Conservation (phyloP, 305 asterid genomes). For the Solanum aculeatissimum region DNA sequence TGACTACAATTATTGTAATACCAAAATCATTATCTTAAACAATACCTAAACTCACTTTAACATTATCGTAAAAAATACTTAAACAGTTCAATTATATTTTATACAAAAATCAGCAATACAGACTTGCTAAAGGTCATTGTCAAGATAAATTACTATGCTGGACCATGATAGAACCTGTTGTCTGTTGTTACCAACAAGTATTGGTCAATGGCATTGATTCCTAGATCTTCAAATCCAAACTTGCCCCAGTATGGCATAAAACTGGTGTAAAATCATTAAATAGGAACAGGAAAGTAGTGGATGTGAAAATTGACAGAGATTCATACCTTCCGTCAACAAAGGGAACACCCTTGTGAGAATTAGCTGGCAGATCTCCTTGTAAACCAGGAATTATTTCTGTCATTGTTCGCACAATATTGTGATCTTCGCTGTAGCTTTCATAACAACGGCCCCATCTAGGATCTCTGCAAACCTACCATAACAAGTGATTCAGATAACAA, state of each 20-base stretch:
- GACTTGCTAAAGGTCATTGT: not conserved
- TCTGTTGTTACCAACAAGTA: not conserved
- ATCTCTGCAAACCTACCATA: constrained; percentile 50
- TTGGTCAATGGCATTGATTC: not conserved
- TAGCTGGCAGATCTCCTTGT: constrained; percentile 56
- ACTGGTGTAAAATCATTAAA: not conserved
- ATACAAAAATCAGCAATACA: not conserved
- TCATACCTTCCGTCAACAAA: constrained; percentile 13
- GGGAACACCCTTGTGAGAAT: constrained; percentile 11
- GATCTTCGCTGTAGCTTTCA: constrained; percentile 73
- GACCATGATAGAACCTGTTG: not conserved
- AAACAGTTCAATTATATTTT: not conserved
- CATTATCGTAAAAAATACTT: not conserved
- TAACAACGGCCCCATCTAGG: constrained; percentile 81
- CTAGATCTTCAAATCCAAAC: not conserved
- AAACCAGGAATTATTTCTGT: constrained; percentile 59
- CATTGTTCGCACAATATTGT: constrained; percentile 38
- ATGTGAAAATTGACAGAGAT: not conserved
- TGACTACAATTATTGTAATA: not conserved
- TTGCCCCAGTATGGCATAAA: not conserved
- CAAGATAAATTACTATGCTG: not conserved
- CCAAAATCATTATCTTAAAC: not conserved
- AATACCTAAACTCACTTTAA: not conserved
- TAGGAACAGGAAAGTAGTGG: not conserved
- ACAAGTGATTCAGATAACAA: not conserved